Conservation (phyloP, 177 flowering plant genomes). For the Telopea speciosissima region DNA sequence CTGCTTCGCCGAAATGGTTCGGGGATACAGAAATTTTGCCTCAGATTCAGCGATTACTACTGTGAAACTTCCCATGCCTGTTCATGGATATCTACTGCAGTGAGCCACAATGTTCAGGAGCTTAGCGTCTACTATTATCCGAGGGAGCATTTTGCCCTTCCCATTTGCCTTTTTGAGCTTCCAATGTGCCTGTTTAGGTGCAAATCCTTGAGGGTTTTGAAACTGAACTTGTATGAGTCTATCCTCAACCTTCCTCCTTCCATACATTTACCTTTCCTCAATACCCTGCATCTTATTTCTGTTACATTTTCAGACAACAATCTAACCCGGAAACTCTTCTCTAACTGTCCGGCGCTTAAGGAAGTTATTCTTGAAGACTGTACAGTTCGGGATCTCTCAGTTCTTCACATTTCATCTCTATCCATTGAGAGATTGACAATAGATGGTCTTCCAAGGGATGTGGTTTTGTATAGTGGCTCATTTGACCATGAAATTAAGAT, state of each 20-base stretch:
- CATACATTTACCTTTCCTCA: constrained; percentile 14
- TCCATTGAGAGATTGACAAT: constrained; percentile 12
- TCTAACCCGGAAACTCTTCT: constrained; percentile 6
- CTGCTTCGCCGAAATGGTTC: neutral
- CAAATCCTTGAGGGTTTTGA: constrained; percentile 9
- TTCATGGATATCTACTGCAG: constrained; percentile 13
- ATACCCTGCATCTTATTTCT: constrained; percentile 11
- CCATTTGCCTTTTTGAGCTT: constrained; percentile 11
- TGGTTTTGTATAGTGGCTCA: neutral
- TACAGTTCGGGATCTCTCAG: neutral
- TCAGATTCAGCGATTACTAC: constrained; percentile 8
- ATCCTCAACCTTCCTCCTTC: constrained; percentile 10
- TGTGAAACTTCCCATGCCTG: constrained; percentile 5
- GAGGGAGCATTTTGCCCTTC: constrained; percentile 6
- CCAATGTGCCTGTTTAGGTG: constrained; percentile 11
- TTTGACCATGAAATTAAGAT: constrained; percentile 2
- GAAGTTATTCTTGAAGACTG: constrained; percentile 9
- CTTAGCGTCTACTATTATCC: constrained; percentile 1
- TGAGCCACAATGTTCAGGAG: constrained; percentile 13
- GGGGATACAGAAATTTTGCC: constrained; percentile 10
- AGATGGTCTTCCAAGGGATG: constrained; percentile 6
- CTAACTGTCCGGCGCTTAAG: constrained; percentile 14
- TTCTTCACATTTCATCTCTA: constrained; percentile 10
- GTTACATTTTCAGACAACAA: constrained; percentile 9
- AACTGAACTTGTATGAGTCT: constrained; percentile 1